Base-by-base conservation (phyloP, 192 early-diverging fungal species). In the Lobosporangium transversale region DNA sequence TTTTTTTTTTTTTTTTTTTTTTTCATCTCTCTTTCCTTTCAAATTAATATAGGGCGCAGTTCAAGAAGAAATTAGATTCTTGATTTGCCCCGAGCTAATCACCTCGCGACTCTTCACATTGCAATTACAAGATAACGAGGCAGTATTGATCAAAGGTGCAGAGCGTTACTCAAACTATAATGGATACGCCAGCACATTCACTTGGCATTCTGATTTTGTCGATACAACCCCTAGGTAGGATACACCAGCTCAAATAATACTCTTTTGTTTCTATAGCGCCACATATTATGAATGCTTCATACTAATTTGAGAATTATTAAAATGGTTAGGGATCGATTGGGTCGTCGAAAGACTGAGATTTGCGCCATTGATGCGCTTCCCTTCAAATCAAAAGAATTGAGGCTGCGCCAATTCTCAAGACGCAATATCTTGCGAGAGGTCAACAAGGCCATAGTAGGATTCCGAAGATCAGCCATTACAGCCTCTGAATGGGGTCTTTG, bases 51-150 rank as follows among this genome's bases (percentile, higher is more conserved):
- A 74, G 70, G 73, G 73, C 5, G 58, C 73, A 14, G 73, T 76
- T 15, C 73, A 76, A 29, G 73, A 76, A 56, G 73, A 76, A 47
- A 76, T 76, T 48, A 63, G 63, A 12, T 76, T 76, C 29, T 51
- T 21, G 23, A 67, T 76, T 6, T 76, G 73, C 20, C 73, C 73
- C 37, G 73, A 76, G 48, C 29, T 76, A 45, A 76, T 76, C 26
- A 40, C 67, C n/a, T 66, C 73, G 12, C 57, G 73, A 30, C 26
- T 76, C 31, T 76, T 76, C 48, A 62, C 59, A 15, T 52, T 62
- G 32, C 37, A 30, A 7, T 53, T 76, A 7, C 52, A 67, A 36
- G 53, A 57, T 5, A 76, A 76, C 8, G 73, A 76, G 10, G 64
- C 73, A 0, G 4, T 76, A 14, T 24, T 76, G 42, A 67, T 76